A percentile compares a stretch with the other conserved stretches of the same genome.
Conservation (phyloP, 371 early-diverging fungal genomes). For the Rhizopus sp. region DNA sequence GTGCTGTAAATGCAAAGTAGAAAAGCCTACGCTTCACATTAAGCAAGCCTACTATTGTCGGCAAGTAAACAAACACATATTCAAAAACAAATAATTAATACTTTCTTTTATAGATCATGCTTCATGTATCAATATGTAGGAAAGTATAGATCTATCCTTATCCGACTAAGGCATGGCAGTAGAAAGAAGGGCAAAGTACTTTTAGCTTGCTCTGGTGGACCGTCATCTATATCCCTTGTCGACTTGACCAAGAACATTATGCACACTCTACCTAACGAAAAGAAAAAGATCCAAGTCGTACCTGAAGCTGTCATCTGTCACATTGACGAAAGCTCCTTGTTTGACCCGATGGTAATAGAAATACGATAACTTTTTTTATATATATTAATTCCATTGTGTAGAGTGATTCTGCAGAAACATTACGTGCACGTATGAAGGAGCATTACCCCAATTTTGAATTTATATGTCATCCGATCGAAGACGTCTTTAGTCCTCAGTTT, state of each 20-base stretch:
- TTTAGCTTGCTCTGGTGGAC: slow-evolving; percentile 88
- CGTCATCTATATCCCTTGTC: slow-evolving; percentile 77
- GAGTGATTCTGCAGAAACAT: slow-evolving; percentile 23
- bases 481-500: slow-evolving; percentile 34
- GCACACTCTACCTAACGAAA: slow-evolving; percentile 47
- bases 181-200: slow-evolving; percentile 56
- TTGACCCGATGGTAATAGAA: slow-evolving; percentile 38
- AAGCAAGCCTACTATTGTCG: slow-evolving; percentile 79
- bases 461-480: slow-evolving; percentile 31
- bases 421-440: slow-evolving; percentile 35
- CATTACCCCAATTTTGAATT: slow-evolving; percentile 31
- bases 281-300: slow-evolving; percentile 54
- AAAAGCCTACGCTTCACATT: slow-evolving; percentile 62
- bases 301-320: slow-evolving; percentile 67
- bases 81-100: not conserved
- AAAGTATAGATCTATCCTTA: slow-evolving; percentile 67
- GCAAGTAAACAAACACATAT: slow-evolving; percentile 34
- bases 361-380: too few relatives aligned
- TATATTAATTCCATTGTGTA: slow-evolving; percentile 11
- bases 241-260: slow-evolving; percentile 63
- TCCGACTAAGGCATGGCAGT: slow-evolving; percentile 19
- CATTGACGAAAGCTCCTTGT: slow-evolving; percentile 70
- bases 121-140: slow-evolving; percentile 64
- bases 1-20: slow-evolving; percentile 82
- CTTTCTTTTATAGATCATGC: slow-evolving; percentile 45